These are phyloP conservation scores for Clitoria ternatea DNA, from an alignment of 306 rosid species.

Conservation along the genomic window DNA sequence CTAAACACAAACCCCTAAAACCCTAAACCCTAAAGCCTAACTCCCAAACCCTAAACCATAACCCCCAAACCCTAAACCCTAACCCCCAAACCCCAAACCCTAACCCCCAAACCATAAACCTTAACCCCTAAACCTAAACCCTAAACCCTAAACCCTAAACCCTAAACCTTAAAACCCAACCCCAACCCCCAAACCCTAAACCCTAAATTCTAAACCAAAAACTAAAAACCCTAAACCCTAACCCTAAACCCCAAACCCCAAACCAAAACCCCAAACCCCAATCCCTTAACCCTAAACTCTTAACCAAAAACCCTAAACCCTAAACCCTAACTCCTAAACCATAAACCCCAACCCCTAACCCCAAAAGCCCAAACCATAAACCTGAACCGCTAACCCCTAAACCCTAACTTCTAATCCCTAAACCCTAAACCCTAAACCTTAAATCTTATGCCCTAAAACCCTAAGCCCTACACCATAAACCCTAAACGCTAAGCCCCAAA, in stretches of 20 bases:
- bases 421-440: constrained; percentile 31
- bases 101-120: constrained; percentile 16
- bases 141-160: constrained; percentile 21
- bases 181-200: neutral
- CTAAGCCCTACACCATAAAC: constrained; percentile 15
- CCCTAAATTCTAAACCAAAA: too few relatives aligned
- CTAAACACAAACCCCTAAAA: constrained; percentile 21
- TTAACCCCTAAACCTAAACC: too few relatives aligned
- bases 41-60: too few relatives aligned
- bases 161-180: constrained; percentile 5
- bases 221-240: too few relatives aligned
- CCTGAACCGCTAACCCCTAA: too few relatives aligned
- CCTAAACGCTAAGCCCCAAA: constrained; percentile 22
- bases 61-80: constrained; percentile 9
- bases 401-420: constrained; percentile 25
- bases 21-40: too few relatives aligned
- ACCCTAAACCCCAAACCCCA: too few relatives aligned
- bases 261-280: too few relatives aligned
- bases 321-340: constrained; percentile 25
- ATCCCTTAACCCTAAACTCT: too few relatives aligned
- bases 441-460: constrained; percentile 25
- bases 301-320: constrained; percentile 30
- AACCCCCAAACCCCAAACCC: constrained; percentile 6
- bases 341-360: too few relatives aligned
- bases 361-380: too few relatives aligned